phyloP scores from a whole-genome alignment of 768 basidiomycete species.

The Russula virescens region DNA sequence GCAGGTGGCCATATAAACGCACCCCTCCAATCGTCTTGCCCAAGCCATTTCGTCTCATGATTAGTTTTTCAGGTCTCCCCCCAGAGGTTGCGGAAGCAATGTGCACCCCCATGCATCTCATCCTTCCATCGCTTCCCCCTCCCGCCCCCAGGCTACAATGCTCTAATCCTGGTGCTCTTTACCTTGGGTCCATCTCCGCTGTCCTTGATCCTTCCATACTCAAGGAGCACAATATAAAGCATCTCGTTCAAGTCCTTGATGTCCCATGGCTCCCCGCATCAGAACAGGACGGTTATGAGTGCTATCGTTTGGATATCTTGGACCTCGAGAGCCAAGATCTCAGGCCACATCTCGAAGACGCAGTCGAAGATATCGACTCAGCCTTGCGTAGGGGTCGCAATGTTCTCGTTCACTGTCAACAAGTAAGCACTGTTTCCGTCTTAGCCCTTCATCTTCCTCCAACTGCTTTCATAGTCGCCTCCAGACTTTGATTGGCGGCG shows the following conservation, averaged over 20 bases:
- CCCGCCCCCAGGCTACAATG: constrained; percentile 26
- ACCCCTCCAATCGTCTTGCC: background rate
- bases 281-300: constrained; percentile 36
- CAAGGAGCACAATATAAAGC: constrained; percentile 43
- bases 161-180: constrained; percentile 47
- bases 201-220: constrained; percentile 52
- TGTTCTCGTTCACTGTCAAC: constrained; percentile 77
- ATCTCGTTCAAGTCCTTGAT: constrained; percentile 64
- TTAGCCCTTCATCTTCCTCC: background rate
- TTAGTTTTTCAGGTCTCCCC: constrained; percentile 69
- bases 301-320: constrained; percentile 62
- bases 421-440: constrained; percentile 42
- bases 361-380: constrained; percentile 59
- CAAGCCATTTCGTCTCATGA: constrained; percentile 41
- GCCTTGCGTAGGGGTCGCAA: constrained; percentile 55
- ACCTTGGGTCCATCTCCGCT: constrained; percentile 62
- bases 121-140: constrained; percentile 38
- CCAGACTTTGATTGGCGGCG: constrained; percentile 11
- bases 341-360: constrained; percentile 60
- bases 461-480: constrained; percentile 11
- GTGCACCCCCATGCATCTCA: constrained; percentile 80
- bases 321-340: constrained; percentile 59
- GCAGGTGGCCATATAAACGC: constrained; percentile 16
- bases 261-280: constrained; percentile 51
- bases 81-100: constrained; percentile 77